Evolutionary conservation across 352 stramenopile genomes (phyloP).

Genomic region (Achlya hypogyna): DNA sequence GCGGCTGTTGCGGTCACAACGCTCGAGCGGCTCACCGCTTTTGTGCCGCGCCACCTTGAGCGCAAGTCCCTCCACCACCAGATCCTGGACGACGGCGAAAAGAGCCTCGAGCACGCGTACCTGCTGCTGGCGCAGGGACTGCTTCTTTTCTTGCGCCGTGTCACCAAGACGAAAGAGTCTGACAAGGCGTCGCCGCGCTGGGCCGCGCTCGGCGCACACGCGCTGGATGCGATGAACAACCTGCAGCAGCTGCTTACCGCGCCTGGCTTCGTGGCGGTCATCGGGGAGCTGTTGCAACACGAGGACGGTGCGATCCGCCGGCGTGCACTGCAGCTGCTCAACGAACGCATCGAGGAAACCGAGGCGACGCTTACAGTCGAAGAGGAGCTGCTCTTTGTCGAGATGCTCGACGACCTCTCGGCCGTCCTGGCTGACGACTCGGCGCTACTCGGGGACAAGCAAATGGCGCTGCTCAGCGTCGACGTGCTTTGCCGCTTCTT

Average conservation of each 20-base stretch:
- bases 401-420: conserved; percentile 81
- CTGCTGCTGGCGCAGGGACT: conserved; percentile 68
- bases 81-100: conserved; percentile 45
- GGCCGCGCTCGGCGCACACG: conserved; percentile 35
- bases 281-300: conserved; percentile 74
- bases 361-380: conserved; percentile 44
- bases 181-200: conserved; percentile 59
- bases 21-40: conserved; percentile 35
- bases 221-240: conserved; percentile 66
- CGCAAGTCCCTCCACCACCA: conserved; percentile 58
- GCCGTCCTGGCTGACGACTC: conserved; percentile 51
- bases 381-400: conserved; percentile 75
- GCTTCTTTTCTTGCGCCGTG: conserved; percentile 72
- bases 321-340: conserved; percentile 84
- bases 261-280: conserved; percentile 77
- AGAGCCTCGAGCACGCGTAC: conserved; percentile 66
- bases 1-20: conserved; percentile 38
- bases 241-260: conserved; percentile 79
- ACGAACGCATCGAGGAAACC: conserved; percentile 69
- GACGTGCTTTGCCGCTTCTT: conserved; percentile 81
- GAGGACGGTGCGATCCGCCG: conserved; percentile 81
- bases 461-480: conserved; percentile 75
- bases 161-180: conserved; percentile 25
- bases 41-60: conserved; percentile 58
- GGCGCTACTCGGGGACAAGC: conserved; percentile 48